Evolutionary conservation across 805 yeast species (phyloP).

Genomic region (Sungouiella blattae): DNA sequence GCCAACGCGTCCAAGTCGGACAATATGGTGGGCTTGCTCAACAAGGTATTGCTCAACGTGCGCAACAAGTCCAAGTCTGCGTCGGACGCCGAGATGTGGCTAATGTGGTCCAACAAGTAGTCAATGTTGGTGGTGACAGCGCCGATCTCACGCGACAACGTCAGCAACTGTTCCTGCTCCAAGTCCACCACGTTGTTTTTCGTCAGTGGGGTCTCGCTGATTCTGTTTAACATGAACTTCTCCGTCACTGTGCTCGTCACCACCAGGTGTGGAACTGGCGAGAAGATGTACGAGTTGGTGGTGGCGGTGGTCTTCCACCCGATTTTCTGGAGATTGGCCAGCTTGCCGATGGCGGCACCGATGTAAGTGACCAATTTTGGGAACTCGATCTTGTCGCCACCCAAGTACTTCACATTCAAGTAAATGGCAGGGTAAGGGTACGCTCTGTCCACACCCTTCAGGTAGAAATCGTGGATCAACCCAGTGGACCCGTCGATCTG

Average conservation of each 20-base stretch:
- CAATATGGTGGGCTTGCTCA: conserved; percentile 48
- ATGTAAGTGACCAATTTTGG: conserved; percentile 68
- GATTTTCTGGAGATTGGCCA: conserved; percentile 32
- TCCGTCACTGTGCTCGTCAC: conserved; percentile 51
- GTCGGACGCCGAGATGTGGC: conserved; percentile 35
- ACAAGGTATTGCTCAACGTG: conserved; percentile 55
- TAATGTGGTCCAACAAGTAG: conserved; percentile 46
- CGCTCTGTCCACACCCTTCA: conserved; percentile 65
- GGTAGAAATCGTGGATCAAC: conserved; percentile 75
- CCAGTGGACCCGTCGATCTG: conserved; percentile 69
- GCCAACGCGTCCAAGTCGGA: conserved; percentile 51
- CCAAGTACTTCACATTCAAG: conserved; percentile 63
- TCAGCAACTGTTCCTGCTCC: conserved; percentile 35
- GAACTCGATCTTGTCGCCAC: conserved; percentile 43
- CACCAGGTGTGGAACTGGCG: conserved; percentile 69
- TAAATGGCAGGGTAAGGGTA: conserved; percentile 77
- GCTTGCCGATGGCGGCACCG: conserved; percentile 68
- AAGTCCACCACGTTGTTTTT: conserved; percentile 23
- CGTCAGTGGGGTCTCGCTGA: conserved; percentile 33
- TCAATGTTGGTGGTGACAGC: conserved; percentile 47
- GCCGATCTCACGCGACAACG: conserved; percentile 44
- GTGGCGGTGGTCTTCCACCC: conserved; percentile 38
- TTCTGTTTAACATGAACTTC: conserved; percentile 49
- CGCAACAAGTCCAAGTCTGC: conserved; percentile 62
- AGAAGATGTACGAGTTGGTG: conserved; percentile 55